Evolutionary conservation across 345 rosid species (phyloP), one percentile per base, ranked within the genome.

Genomic region (Dovyalis caffra): DNA sequence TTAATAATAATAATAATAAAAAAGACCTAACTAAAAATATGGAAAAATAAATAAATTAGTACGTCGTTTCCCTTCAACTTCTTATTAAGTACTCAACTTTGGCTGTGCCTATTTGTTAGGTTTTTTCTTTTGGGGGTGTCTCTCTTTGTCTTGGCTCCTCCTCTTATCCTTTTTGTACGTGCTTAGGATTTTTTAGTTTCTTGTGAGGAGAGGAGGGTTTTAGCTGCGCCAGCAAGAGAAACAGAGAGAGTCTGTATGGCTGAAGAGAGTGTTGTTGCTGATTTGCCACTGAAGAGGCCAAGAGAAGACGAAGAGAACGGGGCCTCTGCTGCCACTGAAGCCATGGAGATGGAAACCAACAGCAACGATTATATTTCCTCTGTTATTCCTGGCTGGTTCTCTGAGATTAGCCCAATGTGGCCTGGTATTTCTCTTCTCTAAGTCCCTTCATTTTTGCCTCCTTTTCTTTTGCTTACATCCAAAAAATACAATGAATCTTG

Each of bases 331-430:
- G 76, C 81, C 18, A 77, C 62, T 68, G 69, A 78, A 76, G 79
- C 72, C 23, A 84, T 86, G 90, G 91, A 79, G 23, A 77, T 64
- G 4, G 89, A 80, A 60, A 73, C 56, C 71, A 76, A 64, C 57
- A 84, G 78, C 56, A 77, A 68, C 38, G 58, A 78, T 33, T 75
- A 76, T 51, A 74, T 90, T 8, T 91, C 97, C 72, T 68, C 92
- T 68, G 86, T 91, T 72, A 90, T 91, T 49, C 88, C 92, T 72
- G 97, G 94, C 32, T 91, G 97, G 97, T 91, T 91, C 83, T 91
- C 94, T 63, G 97, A 91, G 85, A 87, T 87, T 33, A 91, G 91
- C 85, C 92, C 94, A 71, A 86, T 91, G 94, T 91, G 97, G 97
- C 97, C 97, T 76, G 94, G 97, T 91, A 81, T 79, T 79, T 68